Evolutionary conservation across 2,329 filamentous ascomycete species (phyloP), one percentile per base, ranked within the genome.

Genomic region (Pseudopyrenochaeta lycopersici): DNA sequence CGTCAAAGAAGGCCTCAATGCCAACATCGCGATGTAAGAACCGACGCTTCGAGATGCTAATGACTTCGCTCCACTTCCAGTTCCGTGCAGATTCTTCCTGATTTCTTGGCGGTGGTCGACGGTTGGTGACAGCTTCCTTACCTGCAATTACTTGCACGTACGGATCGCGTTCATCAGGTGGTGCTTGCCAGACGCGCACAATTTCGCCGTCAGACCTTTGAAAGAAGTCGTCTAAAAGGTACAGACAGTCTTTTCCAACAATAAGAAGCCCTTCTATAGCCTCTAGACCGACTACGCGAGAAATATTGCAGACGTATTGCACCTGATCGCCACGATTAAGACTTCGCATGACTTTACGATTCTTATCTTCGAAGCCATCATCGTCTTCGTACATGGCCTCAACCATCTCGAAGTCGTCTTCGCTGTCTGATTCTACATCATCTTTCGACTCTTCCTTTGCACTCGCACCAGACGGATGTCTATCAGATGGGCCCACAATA

Each of bases 1-100:
- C 96, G 0, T 92, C 93, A 72, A 99, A 99, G 79, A 99, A 99
- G 2, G 97, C 85, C 71, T 99, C 95, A n/a, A 98, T 88, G 0
- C 92, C 92, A 11, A 99, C 95, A 69, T 99, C 94, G 21, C 95
- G 88, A 76, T 98, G 97, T 3, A 99, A 79, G 74, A 98, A 99
- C 6, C 94, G 89, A 17, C 96, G 88, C 75, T 99, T 99, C 0
- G 94, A 98, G 31, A 98, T 90, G 71, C 93, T 97, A 63, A 98
- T 90, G 12, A 98, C 88, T 71, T 98, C 94, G 3, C 88, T 85
- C 94, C 94, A 99, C 61, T 88, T 90, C 96, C 95, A 99, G 72
- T 90, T 89, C 63, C 93, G 86, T 56, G 94, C 90, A 67, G 96
- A 91, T 43, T 96, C 91, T 51, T 73, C 71, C 46, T 74, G 64